Evolutionary conservation across 805 yeast genomes (phyloP).

Genomic region (Jamesozyma lodderae): DNA sequence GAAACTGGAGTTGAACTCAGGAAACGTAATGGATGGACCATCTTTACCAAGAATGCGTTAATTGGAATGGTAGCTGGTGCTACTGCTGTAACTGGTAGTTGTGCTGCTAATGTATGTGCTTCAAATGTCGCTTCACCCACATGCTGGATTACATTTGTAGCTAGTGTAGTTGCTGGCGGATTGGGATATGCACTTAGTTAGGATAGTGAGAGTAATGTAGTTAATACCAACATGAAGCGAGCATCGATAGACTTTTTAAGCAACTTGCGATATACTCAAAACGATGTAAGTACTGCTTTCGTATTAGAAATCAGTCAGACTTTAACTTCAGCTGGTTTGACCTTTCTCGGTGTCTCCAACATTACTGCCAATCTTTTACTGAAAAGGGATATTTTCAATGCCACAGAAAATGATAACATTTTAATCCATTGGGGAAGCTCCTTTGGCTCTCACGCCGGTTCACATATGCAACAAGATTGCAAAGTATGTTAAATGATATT

Average conservation of each 20-base stretch:
- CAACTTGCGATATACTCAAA: slow-evolving; percentile 1
- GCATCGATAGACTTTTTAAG: neutral
- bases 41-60: neutral
- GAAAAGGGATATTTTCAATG: too few relatives aligned
- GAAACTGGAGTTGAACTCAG: neutral
- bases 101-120: too few relatives aligned
- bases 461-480: slow-evolving; percentile 2
- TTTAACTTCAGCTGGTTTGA: slow-evolving; percentile 1
- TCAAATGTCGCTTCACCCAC: slow-evolving; percentile 1
- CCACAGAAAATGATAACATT: neutral
- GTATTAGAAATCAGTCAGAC: neutral
- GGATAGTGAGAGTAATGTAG: neutral
- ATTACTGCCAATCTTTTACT: neutral
- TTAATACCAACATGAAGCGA: too few relatives aligned
- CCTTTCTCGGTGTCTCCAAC: slow-evolving; percentile 1
- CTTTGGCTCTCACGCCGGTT: slow-evolving; percentile 1
- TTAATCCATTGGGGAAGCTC: slow-evolving; percentile 1
- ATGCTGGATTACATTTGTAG: slow-evolving; percentile 1
- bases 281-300: neutral
- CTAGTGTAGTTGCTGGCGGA: neutral
- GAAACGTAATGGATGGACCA: slow-evolving; percentile 1
- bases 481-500: slow-evolving; percentile 1
- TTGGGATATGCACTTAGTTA: neutral
- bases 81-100: slow-evolving; percentile 1
- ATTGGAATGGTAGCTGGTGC: neutral